phyloP scores from a whole-genome alignment of 1,284 basidiomycete genomes.

The Pyrrhoderma noxium region DNA sequence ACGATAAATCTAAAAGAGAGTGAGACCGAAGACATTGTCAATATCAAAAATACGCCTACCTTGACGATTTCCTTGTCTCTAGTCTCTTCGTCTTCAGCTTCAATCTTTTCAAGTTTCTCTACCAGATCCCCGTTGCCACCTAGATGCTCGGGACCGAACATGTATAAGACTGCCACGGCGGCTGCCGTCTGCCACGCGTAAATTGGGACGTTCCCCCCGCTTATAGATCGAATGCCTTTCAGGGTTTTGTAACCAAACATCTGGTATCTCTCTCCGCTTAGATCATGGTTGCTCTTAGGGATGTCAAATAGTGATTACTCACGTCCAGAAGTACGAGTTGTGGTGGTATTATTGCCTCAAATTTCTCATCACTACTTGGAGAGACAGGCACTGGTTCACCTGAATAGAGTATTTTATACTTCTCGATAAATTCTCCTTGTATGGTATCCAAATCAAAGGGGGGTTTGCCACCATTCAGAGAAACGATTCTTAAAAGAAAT shows the following conservation, averaged over 20 bases:
- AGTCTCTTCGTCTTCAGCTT: neutral
- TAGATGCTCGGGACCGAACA: constrained; percentile 2
- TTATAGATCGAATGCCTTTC: constrained; percentile 1
- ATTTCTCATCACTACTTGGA: neutral
- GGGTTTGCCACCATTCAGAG: neutral
- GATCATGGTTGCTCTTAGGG: too few species aligned
- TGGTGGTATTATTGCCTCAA: neutral
- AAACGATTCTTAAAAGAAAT: constrained; percentile 8
- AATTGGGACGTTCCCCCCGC: constrained; percentile 4
- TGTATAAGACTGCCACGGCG: neutral
- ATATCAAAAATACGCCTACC: neutral
- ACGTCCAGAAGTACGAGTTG: neutral
- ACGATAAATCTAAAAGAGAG: constrained; percentile 1
- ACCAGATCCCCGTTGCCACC: constrained; percentile 5
- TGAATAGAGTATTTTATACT: neutral
- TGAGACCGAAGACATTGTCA: neutral
- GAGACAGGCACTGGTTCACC: neutral
- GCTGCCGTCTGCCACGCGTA: constrained; percentile 3
- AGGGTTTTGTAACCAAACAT: constrained; percentile 4
- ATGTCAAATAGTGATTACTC: neutral
- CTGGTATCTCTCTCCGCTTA: too few species aligned
- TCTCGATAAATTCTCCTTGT: too few species aligned
- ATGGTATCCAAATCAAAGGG: neutral
- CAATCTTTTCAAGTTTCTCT: neutral
- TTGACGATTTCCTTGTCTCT: neutral